Percentiles rank a stretch among this genome's conserved stretches.
These are phyloP conservation scores for Botrytis galanthina DNA, from an alignment of 2,329 filamentous ascomycete genomes.

Conservation along the genomic window DNA sequence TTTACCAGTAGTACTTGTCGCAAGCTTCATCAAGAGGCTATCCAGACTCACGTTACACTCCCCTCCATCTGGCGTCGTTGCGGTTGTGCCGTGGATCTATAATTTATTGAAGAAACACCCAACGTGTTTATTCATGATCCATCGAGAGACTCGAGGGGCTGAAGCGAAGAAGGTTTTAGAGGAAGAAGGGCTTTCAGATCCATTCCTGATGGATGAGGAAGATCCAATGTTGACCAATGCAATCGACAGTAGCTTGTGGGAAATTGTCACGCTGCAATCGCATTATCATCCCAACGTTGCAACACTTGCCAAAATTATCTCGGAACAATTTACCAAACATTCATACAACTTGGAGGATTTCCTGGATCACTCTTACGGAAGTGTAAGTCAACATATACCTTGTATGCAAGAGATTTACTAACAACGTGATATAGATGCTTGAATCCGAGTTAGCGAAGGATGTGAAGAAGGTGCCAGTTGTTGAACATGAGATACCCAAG, in stretches of 20 bases:
- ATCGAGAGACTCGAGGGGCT: conserved; percentile 64
- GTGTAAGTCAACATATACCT: conserved; percentile 51
- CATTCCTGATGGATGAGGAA: conserved; percentile 70
- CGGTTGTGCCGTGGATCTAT: conserved; percentile 89
- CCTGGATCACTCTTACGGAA: conserved; percentile 86
- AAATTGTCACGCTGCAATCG: conserved; percentile 82
- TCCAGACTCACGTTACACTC: conserved; percentile 81
- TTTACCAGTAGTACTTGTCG: conserved; percentile 84
- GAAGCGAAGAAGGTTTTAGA: conserved; percentile 59
- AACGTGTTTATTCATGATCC: conserved; percentile 92
- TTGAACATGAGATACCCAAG: conserved; percentile 86
- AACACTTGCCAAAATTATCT: conserved; percentile 87
- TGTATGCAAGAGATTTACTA: conserved; percentile 32
- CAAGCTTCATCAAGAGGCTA: conserved; percentile 95
- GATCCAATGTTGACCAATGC: conserved; percentile 85
- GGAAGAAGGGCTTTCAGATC: conserved; percentile 62
- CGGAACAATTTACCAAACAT: conserved; percentile 95
- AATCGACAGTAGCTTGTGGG: conserved; percentile 93
- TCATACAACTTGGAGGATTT: conserved; percentile 97
- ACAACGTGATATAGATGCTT: conserved; percentile 58
- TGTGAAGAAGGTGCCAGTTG: conserved; percentile 79
- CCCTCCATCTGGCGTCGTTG: conserved; percentile 85
- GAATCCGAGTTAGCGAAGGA: conserved; percentile 81
- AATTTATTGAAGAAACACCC: conserved; percentile 90
- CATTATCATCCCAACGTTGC: conserved; percentile 98